Evolutionary conservation across 805 yeast genomes (phyloP), one percentile per base, ranked within the genome.

Genomic region (Wickerhamomyces hampshirensis): DNA sequence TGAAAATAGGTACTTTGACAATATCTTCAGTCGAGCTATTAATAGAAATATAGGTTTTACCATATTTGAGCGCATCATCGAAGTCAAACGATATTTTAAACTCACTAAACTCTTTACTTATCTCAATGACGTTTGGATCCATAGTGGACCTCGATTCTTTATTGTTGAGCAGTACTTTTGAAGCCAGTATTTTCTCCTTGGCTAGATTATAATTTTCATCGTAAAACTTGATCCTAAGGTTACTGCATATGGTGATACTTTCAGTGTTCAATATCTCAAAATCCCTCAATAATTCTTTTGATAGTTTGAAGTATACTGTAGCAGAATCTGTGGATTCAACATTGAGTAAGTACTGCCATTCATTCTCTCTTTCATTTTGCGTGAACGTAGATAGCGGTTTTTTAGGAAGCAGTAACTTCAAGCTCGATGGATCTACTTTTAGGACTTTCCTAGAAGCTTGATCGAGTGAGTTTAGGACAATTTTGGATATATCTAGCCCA

Each of bases 121-220:
- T 16, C 17, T 37, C 31, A 10, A 40, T 34, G 29, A 36, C 40
- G n/a, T 35, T 36, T 2, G 44, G 44, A 31, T 40, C 44, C 44
- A 40, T 37, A 2, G 40, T 40, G 12, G 21, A 28, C 21, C 31
- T 36, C 7, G 33, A 38, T 4, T 14, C 9, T 15, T 33, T 8
- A 16, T 18, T 24, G 19, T 36, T 40, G 23, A 40, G 28, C 15
- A 36, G 26, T 4, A 40, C 17, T 26, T 31, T 40, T 4, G 44
- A 33, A 4, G 44, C 44, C 26, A 36, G 9, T 2, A 24, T 11
- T 7, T 26, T 19, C 15, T 33, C n/a, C 29, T 28, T 31, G 23
- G 34, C 17, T 3, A 18, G 6, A 5, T 18, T 30, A n/a, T 30
- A 21, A n/a, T 28, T 24, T 13, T 40, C 40, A 23, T 40, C 34